Conservation (phyloP, 1,284 basidiomycete species). For the Sporisorium iseilematis-ciliati region DNA sequence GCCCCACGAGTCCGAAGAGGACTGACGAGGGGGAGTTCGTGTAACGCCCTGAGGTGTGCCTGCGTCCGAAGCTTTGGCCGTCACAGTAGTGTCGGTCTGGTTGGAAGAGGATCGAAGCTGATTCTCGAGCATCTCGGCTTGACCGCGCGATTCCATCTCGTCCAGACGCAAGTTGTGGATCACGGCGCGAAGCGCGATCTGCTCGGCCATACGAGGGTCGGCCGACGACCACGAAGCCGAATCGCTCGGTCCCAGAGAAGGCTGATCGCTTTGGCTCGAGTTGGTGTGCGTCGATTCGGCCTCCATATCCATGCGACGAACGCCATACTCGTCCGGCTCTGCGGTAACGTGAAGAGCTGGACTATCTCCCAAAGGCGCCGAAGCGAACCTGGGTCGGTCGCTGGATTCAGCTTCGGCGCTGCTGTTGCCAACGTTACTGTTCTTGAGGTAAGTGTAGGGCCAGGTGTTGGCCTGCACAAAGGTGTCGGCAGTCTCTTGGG, state of each 20-base stretch:
- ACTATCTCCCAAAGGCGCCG: conserved; percentile 15
- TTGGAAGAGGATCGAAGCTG: conserved; percentile 47
- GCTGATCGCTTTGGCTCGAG: conserved; percentile 35
- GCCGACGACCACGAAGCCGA: conserved; percentile 58
- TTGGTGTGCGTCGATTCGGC: conserved; percentile 21
- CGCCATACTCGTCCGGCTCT: conserved; percentile 49
- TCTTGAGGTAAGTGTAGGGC: conserved; percentile 33
- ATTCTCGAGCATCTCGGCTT: conserved; percentile 52
- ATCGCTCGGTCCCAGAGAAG: conserved; percentile 46
- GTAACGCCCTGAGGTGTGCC: conserved; percentile 10
- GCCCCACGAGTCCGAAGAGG: conserved; percentile 52
- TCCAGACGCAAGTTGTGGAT: conserved; percentile 66
- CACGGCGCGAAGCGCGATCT: conserved; percentile 69
- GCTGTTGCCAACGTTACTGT: neutral
- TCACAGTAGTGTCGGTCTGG: conserved; percentile 38
- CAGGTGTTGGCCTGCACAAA: conserved; percentile 45
- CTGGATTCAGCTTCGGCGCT: neutral
- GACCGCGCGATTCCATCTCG: conserved; percentile 51
- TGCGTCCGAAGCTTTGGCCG: conserved; percentile 10
- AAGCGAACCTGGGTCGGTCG: conserved; percentile 26
- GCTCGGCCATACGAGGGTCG: conserved; percentile 66
- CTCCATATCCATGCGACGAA: conserved; percentile 50
- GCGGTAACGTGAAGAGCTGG: conserved; percentile 11
- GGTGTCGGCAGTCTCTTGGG: conserved; percentile 27
- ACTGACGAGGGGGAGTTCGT: conserved; percentile 35